These are phyloP conservation scores for Scheffersomyces spartinae DNA, from an alignment of 805 yeast species.

Conservation along the genomic window DNA sequence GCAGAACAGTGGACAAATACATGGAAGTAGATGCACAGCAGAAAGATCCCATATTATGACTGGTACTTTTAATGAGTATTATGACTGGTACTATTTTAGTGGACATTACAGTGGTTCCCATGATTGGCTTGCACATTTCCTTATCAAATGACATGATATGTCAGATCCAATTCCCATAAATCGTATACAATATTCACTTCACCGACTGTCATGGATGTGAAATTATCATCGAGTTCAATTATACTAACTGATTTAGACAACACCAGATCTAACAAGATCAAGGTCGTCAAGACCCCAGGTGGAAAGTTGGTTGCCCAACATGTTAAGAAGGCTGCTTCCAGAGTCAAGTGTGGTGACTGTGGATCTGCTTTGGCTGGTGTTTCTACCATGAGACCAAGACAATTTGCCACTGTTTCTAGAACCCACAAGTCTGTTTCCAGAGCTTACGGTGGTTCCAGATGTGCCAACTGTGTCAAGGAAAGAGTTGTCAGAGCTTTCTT, in stretches of 20 bases:
- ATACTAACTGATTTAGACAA: constrained; percentile 51
- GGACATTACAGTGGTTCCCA: no score
- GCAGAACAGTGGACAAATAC: no score
- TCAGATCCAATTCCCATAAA: neutral
- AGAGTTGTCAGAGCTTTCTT: constrained; percentile 99
- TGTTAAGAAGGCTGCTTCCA: constrained; percentile 81
- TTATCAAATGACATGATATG: neutral
- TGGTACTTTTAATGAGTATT: neutral
- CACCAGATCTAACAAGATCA: constrained; percentile 99
- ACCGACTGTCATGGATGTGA: no score
- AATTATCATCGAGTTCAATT: constrained; percentile 2
- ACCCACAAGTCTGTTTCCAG: constrained; percentile 98
- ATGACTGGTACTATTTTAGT: neutral
- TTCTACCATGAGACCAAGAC: constrained; percentile 95
- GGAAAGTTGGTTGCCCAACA: constrained; percentile 98
- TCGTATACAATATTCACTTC: neutral
- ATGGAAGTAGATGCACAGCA: no score
- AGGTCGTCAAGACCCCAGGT: constrained; percentile 99
- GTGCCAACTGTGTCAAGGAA: constrained; percentile 98
- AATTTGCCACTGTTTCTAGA: constrained; percentile 90
- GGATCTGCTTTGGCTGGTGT: constrained; percentile 77
- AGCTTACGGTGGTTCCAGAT: constrained; percentile 99
- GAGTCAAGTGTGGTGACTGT: constrained; percentile 86
- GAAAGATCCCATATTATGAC: no score
- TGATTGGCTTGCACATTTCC: neutral